Percentiles rank a stretch among this genome's conserved stretches.
phyloP scores from a whole-genome alignment of 2,329 filamentous ascomycete genomes.

The Didymella arachidicola region DNA sequence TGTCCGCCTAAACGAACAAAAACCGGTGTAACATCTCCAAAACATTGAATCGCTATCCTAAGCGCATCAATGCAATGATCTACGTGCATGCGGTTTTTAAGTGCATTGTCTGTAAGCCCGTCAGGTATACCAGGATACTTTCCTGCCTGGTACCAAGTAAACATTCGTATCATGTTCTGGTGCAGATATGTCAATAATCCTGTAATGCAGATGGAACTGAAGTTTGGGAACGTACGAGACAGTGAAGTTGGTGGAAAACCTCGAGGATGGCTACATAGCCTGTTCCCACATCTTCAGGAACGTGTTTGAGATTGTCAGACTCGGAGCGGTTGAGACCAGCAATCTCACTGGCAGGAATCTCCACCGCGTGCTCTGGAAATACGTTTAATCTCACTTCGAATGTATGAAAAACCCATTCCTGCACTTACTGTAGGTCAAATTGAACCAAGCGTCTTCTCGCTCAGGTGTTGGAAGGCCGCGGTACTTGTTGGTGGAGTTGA shows the following conservation, averaged over 20 bases:
- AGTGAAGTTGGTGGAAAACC: background rate
- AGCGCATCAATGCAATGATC: background rate
- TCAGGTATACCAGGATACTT: background rate
- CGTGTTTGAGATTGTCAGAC: background rate
- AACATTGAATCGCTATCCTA: background rate
- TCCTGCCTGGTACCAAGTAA: background rate
- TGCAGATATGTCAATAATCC: background rate
- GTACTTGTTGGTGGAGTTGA: background rate
- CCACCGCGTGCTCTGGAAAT: background rate
- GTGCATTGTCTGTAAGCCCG: background rate
- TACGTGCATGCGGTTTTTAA: background rate
- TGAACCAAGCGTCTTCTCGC: background rate
- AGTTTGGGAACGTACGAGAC: background rate
- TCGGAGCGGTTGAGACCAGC: background rate
- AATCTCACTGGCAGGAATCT: background rate
- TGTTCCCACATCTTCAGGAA: background rate
- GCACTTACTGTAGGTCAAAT: background rate
- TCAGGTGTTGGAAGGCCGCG: background rate
- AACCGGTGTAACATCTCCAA: background rate
- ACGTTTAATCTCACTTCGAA: background rate
- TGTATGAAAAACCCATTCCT: background rate
- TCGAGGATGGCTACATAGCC: background rate
- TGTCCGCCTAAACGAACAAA: background rate
- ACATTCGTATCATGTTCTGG: conserved; percentile 1
- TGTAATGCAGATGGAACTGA: background rate